phyloP scores from a whole-genome alignment of 805 yeast genomes.

The Metschnikowia peoriensis region DNA sequence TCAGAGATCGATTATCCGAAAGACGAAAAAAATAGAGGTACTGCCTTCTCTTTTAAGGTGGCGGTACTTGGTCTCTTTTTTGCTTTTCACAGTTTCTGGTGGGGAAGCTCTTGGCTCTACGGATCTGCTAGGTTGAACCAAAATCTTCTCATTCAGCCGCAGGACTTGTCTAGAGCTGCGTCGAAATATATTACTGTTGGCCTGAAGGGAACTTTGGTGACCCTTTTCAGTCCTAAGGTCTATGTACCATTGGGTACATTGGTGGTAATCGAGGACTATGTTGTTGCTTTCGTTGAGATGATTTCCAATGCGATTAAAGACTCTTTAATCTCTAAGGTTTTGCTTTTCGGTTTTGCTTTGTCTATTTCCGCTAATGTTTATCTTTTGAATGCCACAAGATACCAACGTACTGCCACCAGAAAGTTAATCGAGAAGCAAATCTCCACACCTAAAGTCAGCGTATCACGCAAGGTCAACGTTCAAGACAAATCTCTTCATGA shows the following conservation, averaged over 20 bases:
- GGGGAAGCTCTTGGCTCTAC: constrained; percentile 70
- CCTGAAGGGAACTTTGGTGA: constrained; percentile 51
- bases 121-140: constrained; percentile 12
- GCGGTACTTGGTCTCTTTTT: constrained; percentile 57
- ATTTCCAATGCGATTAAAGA: constrained; percentile 74
- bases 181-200: constrained; percentile 47
- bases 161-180: constrained; percentile 37
- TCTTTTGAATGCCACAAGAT: constrained; percentile 80
- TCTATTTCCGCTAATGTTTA: constrained; percentile 82
- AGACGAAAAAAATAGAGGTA: constrained; percentile 25
- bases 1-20: constrained; percentile 28
- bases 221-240: constrained; percentile 54
- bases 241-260: constrained; percentile 57
- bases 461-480: constrained; percentile 3
- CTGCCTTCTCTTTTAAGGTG: constrained; percentile 57
- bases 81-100: constrained; percentile 63
- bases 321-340: constrained; percentile 71
- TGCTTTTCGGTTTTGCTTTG: constrained; percentile 68
- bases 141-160: constrained; percentile 16
- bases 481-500: constrained; percentile 2
- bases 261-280: constrained; percentile 60
- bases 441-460: constrained; percentile 23
- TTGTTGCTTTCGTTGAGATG: constrained; percentile 49
- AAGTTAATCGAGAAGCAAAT: constrained; percentile 41
- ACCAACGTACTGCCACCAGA: constrained; percentile 49